Percentiles rank a stretch among this genome's conserved stretches.
These are phyloP conservation scores for Hura crepitans DNA, from an alignment of 441 rosid species.

Conservation along the genomic window DNA sequence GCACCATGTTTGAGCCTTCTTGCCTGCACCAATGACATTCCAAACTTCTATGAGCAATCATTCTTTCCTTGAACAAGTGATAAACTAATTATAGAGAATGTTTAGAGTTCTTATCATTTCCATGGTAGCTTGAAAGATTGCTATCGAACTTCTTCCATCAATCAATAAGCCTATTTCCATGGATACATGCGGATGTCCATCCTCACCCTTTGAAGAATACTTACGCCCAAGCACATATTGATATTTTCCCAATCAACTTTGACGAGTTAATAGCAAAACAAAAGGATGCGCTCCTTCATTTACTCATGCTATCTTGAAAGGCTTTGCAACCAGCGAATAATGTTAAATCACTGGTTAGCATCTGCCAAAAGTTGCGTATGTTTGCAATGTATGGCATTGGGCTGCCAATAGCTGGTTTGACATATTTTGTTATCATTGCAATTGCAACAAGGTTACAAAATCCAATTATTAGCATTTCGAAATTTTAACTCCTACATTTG, in stretches of 20 bases:
- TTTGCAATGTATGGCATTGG: not conserved
- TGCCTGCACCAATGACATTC: not conserved
- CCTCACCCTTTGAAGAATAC: not conserved
- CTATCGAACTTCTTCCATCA: not conserved
- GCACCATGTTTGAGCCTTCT: not conserved
- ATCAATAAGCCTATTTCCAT: not conserved
- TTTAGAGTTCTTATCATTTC: not conserved
- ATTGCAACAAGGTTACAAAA: not conserved
- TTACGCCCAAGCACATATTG: too few relatives aligned
- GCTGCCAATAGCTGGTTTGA: not conserved
- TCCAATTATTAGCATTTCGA: not conserved
- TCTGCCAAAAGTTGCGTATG: too few relatives aligned
- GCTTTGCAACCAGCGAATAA: not conserved
- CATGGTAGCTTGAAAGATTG: not conserved
- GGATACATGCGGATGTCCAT: not conserved
- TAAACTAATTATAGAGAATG: not conserved
- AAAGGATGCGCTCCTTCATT: not conserved
- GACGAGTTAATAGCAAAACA: not conserved
- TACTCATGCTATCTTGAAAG: not conserved
- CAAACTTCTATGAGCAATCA: not conserved
- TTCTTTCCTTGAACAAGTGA: not conserved
- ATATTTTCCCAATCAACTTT: not conserved
- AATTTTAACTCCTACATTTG: not conserved
- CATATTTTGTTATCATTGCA: not conserved
- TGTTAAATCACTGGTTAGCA: not conserved